These are phyloP conservation scores for Acorus calamus DNA, from an alignment of 106 monocot species.

Conservation along the genomic window DNA sequence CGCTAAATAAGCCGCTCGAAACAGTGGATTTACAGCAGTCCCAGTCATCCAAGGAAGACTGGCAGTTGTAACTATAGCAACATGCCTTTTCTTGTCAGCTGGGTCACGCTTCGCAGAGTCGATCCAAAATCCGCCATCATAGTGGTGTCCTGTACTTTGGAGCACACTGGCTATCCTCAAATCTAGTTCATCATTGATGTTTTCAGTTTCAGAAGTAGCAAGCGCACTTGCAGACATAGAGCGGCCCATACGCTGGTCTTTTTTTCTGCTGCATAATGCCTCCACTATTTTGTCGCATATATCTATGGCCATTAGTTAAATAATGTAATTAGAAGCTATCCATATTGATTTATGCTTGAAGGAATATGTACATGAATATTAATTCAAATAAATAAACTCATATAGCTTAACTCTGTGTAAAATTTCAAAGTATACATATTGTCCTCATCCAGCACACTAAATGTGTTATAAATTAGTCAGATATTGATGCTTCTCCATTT, in stretches of 20 bases:
- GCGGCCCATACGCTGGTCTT: constrained; percentile 26
- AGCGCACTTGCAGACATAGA: constrained; percentile 26
- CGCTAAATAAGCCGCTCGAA: constrained; percentile 88
- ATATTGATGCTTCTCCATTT: too few species aligned
- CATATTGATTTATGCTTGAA: too few species aligned
- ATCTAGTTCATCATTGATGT: constrained; percentile 66
- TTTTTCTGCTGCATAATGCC: constrained; percentile 42
- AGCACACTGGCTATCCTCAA: constrained; percentile 69
- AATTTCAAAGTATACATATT: too few species aligned
- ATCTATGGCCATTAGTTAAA: constrained; percentile 28
- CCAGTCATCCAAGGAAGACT: constrained; percentile 99
- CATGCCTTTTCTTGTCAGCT: constrained; percentile 49
- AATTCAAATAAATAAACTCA: too few species aligned
- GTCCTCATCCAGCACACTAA: too few species aligned
- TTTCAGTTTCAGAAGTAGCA: constrained; percentile 31
- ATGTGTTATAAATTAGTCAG: too few species aligned
- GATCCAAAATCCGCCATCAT: constrained; percentile 44
- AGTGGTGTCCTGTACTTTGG: constrained; percentile 74
- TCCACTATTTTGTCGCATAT: constrained; percentile 80
- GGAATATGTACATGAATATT: too few species aligned
- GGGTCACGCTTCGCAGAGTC: constrained; percentile 20
- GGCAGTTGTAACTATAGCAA: constrained; percentile 94
- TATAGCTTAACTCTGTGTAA: too few species aligned
- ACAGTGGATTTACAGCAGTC: constrained; percentile 93
- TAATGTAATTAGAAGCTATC: too few species aligned